phyloP scores from a whole-genome alignment of 345 rosid genomes.

The Rhodomyrtus tomentosa region DNA sequence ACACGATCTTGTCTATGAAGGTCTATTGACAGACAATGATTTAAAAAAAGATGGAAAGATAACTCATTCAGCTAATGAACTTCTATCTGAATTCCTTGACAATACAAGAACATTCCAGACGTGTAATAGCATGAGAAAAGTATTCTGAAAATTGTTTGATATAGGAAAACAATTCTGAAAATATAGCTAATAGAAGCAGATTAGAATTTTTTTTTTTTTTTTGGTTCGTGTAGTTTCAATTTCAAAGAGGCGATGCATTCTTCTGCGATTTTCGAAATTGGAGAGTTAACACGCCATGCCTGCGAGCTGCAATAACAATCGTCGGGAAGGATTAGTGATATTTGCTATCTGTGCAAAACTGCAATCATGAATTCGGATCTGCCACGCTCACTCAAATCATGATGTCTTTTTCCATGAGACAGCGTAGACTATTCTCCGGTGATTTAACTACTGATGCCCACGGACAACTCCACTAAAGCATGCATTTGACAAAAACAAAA shows the following conservation, averaged over 20 bases:
- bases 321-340: background rate
- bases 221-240: background rate
- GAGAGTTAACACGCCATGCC: fast-evolving
- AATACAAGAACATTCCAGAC: background rate
- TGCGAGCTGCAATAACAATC: background rate
- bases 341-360: fast-evolving
- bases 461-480: background rate
- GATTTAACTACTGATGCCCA: background rate
- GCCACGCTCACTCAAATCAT: background rate
- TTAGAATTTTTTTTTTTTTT: background rate
- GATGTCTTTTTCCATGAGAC: background rate
- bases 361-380: background rate
- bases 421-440: background rate
- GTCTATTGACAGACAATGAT: background rate
- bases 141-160: background rate
- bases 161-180: background rate
- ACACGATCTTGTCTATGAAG: background rate
- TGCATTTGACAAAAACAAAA: background rate
- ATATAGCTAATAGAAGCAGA: fast-evolving
- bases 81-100: background rate
- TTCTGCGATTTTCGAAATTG: background rate
- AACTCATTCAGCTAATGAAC: background rate
- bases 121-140: background rate
- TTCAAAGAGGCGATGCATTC: background rate
- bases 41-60: background rate